phyloP scores from a whole-genome alignment of 768 basidiomycete genomes.

The Hygrocybe coccinea region DNA sequence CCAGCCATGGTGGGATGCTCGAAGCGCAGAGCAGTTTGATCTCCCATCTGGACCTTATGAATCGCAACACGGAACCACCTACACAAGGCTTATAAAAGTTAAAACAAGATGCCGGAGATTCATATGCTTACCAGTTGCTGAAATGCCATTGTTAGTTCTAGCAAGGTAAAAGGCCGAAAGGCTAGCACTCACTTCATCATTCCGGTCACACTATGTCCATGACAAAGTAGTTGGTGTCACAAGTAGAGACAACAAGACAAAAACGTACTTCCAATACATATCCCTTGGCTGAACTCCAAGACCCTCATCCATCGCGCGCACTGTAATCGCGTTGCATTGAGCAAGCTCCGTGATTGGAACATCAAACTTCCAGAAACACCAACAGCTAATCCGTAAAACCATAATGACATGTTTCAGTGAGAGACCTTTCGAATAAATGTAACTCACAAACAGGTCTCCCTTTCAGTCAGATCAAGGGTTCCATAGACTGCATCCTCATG shows the following conservation, averaged over 20 bases:
- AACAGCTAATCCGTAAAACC: constrained; percentile 31
- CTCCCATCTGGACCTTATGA: constrained; percentile 23
- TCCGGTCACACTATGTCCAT: constrained; percentile 34
- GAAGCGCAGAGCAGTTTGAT: constrained; percentile 37
- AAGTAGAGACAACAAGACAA: neutral
- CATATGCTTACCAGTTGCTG: constrained; percentile 39
- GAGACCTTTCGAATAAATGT: neutral
- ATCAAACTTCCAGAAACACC: constrained; percentile 54
- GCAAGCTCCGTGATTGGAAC: constrained; percentile 33
- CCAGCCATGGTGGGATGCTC: constrained; percentile 59
- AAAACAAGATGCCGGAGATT: neutral
- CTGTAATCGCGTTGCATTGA: constrained; percentile 36
- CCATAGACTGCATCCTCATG: constrained; percentile 43
- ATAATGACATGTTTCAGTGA: neutral
- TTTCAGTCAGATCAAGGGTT: constrained; percentile 41
- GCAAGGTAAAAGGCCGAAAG: neutral
- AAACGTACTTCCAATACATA: constrained; percentile 47
- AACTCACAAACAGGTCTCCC: constrained; percentile 42
- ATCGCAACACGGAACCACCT: constrained; percentile 58
- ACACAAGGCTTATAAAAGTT: constrained; percentile 7
- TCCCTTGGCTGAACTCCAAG: constrained; percentile 47
- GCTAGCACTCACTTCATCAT: constrained; percentile 46
- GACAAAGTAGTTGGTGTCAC: neutral
- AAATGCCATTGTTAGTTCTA: neutral
- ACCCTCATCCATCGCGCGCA: constrained; percentile 53